Evolutionary conservation across 2,329 filamentous ascomycete genomes (phyloP), one percentile per base, ranked within the genome.

Genomic region (Penicillium sp.): DNA sequence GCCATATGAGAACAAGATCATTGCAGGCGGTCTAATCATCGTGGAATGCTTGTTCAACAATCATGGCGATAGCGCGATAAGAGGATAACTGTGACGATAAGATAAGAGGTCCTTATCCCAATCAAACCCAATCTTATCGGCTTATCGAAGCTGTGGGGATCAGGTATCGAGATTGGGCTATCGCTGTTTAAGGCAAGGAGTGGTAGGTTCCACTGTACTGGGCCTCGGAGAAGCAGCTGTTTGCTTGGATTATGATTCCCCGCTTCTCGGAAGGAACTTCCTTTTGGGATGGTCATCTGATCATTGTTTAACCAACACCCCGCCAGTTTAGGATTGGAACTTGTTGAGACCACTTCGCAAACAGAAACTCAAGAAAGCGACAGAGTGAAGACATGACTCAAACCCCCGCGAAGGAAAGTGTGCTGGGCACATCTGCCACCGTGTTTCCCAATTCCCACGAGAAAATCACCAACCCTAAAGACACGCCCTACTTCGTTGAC

Each of bases 401-500:
- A 23, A 29, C 21, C 14, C 19, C 33, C 11, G 26, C 19, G 27
- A 50, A 35, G 7, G 47, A 35, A 26, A 44, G 42, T 33, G 33
- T 52, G 19, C 43, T 56, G 1, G 54, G 54, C 27, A 56, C 48
- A 14, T 48, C 54, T 21, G 43, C 44, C 21, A 48, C 10, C 14
- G 29, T 10, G 14, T 56, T 52, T 21, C 54, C 54, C 23, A 19
- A 13, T 6, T 47, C 54, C 3, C 54, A 56, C 43, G 33, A 39
- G 13, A 47, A 52, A 26, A 81, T 85, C 62, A 59, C 75, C 53
- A 73, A 78, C 43, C 80, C 81, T 14, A 66, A 76, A 56, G 78
- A 85, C 67, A 86, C 83, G 9, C 77, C 77, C 48, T 84, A 85
- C 75, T 86, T 86, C 76, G 70, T 87, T 52, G 82, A 87, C 74